A percentile compares a stretch with the other conserved stretches of the same genome.
These are phyloP conservation scores for Xerocomus brunneocitrinus DNA, from an alignment of 768 basidiomycete species.

Conservation along the genomic window DNA sequence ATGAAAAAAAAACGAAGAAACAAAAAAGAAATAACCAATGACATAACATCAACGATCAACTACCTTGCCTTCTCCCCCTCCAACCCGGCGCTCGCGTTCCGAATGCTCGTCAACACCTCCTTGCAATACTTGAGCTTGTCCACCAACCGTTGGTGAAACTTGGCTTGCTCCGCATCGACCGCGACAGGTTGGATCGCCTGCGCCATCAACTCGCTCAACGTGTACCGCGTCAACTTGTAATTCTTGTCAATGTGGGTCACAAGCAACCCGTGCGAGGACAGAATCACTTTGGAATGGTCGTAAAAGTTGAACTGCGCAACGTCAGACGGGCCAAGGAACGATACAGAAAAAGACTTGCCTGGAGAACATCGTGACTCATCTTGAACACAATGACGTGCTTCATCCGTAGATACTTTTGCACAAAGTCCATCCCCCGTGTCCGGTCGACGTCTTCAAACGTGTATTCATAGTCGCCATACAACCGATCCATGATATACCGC, in stretches of 20 bases:
- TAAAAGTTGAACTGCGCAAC: slow-evolving; percentile 88
- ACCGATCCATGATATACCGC: slow-evolving; percentile 85
- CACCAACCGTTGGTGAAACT: slow-evolving; percentile 59
- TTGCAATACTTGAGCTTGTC: slow-evolving; percentile 85
- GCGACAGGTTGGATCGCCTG: slow-evolving; percentile 39
- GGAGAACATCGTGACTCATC: slow-evolving; percentile 91
- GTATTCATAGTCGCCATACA: slow-evolving; percentile 83
- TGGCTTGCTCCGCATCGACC: slow-evolving; percentile 51
- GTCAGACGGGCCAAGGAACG: neutral
- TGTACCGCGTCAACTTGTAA: slow-evolving; percentile 70
- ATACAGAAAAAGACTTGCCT: slow-evolving; percentile 50
- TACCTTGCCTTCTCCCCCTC: slow-evolving; percentile 6
- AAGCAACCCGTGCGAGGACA: slow-evolving; percentile 73
- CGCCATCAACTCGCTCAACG: slow-evolving; percentile 67
- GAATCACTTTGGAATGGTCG: slow-evolving; percentile 92
- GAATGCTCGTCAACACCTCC: slow-evolving; percentile 73
- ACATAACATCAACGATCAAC: neutral
- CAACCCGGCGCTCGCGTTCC: slow-evolving; percentile 48
- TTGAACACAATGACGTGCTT: slow-evolving; percentile 97
- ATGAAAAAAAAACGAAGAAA: neutral
- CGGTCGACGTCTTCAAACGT: slow-evolving; percentile 66
- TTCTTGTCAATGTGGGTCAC: slow-evolving; percentile 92
- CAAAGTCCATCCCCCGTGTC: slow-evolving; percentile 88
- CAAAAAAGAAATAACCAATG: neutral
- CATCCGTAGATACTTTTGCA: slow-evolving; percentile 93